Conservation (phyloP, 495 filamentous ascomycete species). For the Annulohypoxylon moriforme region DNA sequence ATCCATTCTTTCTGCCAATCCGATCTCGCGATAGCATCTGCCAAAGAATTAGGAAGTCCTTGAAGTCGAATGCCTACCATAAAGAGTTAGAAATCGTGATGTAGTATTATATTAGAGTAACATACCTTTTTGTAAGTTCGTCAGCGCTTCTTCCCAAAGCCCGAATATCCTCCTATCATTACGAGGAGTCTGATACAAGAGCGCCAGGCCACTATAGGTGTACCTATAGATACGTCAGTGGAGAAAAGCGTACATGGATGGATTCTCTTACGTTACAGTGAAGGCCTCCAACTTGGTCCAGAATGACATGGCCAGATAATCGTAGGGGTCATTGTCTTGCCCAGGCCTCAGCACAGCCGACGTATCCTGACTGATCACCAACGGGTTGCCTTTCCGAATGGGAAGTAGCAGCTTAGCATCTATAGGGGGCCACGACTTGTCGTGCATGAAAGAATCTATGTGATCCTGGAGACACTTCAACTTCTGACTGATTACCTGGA, state of each 20-base stretch:
- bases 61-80: constrained; percentile 47
- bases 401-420: constrained; percentile 81
- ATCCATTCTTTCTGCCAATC: constrained; percentile 57
- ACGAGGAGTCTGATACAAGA: constrained; percentile 70
- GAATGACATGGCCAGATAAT: constrained; percentile 63
- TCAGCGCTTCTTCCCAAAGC: constrained; percentile 57
- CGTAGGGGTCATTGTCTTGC: constrained; percentile 49
- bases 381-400: constrained; percentile 76
- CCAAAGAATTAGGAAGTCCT: constrained; percentile 50
- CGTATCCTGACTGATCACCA: constrained; percentile 73
- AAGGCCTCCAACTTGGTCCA: constrained; percentile 62
- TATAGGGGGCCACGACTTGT: constrained; percentile 66
- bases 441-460: constrained; percentile 70
- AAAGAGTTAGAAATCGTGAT: constrained; percentile 38
- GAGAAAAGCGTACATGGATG: neutral
- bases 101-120: constrained; percentile 11
- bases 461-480: constrained; percentile 74
- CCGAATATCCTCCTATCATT: constrained; percentile 67
- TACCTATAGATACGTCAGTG: constrained; percentile 46
- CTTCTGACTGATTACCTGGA: constrained; percentile 73
- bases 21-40: constrained; percentile 56
- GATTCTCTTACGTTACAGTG: constrained; percentile 57
- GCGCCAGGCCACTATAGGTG: constrained; percentile 74
- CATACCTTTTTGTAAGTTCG: constrained; percentile 49
- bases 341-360: constrained; percentile 63